These are phyloP conservation scores for Monosporascus sp. DNA, from an alignment of 2,329 filamentous ascomycete species.

Conservation along the genomic window DNA sequence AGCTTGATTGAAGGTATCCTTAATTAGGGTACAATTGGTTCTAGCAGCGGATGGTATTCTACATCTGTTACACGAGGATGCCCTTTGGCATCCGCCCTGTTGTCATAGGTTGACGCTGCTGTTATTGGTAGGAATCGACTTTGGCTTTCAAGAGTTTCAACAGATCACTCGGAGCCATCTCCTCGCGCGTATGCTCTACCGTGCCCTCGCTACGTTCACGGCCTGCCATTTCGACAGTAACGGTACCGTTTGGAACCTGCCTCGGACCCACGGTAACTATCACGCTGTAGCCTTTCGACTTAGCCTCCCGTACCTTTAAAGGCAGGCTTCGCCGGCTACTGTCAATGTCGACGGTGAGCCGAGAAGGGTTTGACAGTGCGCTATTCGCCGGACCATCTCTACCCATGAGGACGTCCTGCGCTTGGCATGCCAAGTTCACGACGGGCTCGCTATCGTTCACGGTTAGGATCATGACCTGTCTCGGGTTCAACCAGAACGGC, in stretches of 20 bases:
- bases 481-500: constrained; percentile 85
- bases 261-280: constrained; percentile 67
- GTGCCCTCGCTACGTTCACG: constrained; percentile 16
- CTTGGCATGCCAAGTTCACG: constrained; percentile 41
- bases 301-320: constrained; percentile 70
- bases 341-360: constrained; percentile 66
- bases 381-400: constrained; percentile 27
- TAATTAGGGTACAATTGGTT: neutral
- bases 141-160: constrained; percentile 39
- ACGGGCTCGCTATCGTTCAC: constrained; percentile 58
- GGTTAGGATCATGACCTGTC: constrained; percentile 69
- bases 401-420: constrained; percentile 48
- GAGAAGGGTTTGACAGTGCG: constrained; percentile 50
- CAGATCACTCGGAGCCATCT: constrained; percentile 40
- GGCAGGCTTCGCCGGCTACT: constrained; percentile 55
- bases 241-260: constrained; percentile 53
- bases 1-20: neutral
- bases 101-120: constrained; percentile 1
- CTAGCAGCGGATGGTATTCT: neutral
- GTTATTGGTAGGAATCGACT: constrained; percentile 43
- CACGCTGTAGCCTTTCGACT: constrained; percentile 64
- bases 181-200: constrained; percentile 26
- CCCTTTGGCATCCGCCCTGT: neutral
- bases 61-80: neutral
- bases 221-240: constrained; percentile 43